Base-by-base conservation (phyloP, 2,329 filamentous ascomycete genomes). In the Cladosporium sp. region DNA sequence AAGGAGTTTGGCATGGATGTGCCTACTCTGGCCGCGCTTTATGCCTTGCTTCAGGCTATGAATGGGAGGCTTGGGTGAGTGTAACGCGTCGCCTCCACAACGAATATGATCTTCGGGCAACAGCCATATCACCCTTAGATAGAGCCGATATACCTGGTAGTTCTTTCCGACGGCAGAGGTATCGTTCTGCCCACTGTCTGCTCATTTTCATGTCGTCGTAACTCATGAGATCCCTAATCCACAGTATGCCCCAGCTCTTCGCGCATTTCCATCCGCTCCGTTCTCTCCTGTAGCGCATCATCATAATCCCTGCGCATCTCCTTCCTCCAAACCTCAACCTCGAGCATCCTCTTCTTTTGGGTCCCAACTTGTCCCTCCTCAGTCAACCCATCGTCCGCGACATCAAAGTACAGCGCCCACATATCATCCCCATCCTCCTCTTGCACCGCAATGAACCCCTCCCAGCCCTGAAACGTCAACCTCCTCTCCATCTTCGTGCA, bases 21-120 rank as follows among this genome's bases (percentile, higher is more conserved):
- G 2, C 72, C 72, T 1, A 67, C 63, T 14, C 54, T 75, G 57
- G 71, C 70, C 56, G 66, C 69, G 16, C 57, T 75, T 8, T 70
- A 71, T 56, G 64, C 69, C 9, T 43, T 64, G 49, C 59, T 56
- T 10, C 58, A 52, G 40, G 61, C 61, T 28, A 57, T 66, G 7
- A 55, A 66, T 54, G 51, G 43, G 43, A 62, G 62, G 43, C 50
- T 65, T 22, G 42, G 49, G 9, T 38, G 43, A 34, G 46, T 18
- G 1, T 18, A 9, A 28, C 11, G 10, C 13, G 16, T 1, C n/a
- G 5, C 16, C 16, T 43, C 40, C 19, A 43, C 7, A 13, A 14
- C 9, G n/a, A 37, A 4, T 13, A 13, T 37, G 1, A 11, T 37
- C 34, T 28, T 28, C 22, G 7, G 22, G 7, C 5, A 28, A 28